These are phyloP conservation scores for Plasmodium gonderi DNA, from an alignment of 169 alveolate genomes.

Conservation along the genomic window DNA sequence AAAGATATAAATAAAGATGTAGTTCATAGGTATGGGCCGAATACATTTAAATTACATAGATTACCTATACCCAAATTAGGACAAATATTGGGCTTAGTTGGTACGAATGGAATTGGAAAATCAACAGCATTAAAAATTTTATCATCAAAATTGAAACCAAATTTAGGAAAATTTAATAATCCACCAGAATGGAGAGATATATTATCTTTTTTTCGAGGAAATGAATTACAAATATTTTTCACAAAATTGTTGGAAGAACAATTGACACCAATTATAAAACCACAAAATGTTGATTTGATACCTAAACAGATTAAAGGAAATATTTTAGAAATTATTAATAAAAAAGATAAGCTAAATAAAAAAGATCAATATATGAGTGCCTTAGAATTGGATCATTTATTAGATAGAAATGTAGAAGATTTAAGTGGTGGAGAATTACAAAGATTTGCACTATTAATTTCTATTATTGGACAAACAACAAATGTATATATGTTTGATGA, in stretches of 20 bases:
- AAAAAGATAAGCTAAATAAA: slow-evolving; percentile 92
- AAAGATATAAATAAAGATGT: slow-evolving; percentile 93
- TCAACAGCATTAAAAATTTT: slow-evolving; percentile 98
- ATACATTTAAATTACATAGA: slow-evolving; percentile 98
- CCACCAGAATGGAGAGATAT: slow-evolving; percentile 99
- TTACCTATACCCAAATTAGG: slow-evolving; percentile 99
- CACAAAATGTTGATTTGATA: slow-evolving; percentile 98
- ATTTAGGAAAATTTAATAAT: slow-evolving; percentile 95
- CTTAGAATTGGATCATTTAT: slow-evolving; percentile 94
- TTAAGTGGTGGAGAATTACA: slow-evolving; percentile 99
- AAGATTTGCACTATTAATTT: slow-evolving; percentile 97
- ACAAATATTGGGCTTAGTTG: slow-evolving; percentile 93
- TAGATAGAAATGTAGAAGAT: slow-evolving; percentile 94
- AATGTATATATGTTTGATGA: slow-evolving; percentile 99
- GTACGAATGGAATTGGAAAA: slow-evolving; percentile 97
- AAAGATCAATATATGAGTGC: slow-evolving; percentile 88
- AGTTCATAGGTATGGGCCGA: slow-evolving; percentile 98
- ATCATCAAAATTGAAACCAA: slow-evolving; percentile 97
- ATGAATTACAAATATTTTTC: slow-evolving; percentile 97
- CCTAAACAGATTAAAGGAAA: slow-evolving; percentile 92
- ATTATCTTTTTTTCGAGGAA: slow-evolving; percentile 95
- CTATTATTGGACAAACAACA: slow-evolving; percentile 92
- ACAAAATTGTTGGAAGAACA: slow-evolving; percentile 95
- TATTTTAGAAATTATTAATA: slow-evolving; percentile 88
- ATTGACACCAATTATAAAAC: slow-evolving; percentile 97